Evolutionary conservation across 2,329 filamentous ascomycete genomes (phyloP).

Genomic region (Ambrosiella beaveri): DNA sequence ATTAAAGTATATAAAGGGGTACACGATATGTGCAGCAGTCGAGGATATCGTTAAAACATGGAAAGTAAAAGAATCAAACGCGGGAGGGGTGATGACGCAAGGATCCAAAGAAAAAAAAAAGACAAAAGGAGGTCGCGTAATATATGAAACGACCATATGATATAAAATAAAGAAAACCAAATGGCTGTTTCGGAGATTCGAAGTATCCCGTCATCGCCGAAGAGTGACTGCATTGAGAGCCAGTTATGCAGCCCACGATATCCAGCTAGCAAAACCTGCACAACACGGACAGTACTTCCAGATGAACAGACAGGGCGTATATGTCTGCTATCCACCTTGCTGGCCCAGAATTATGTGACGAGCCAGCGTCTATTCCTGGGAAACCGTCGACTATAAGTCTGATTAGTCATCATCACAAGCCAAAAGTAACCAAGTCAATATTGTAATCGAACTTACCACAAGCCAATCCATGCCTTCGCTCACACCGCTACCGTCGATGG

Average conservation of each 20-base stretch:
- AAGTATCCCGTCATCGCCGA: not conserved
- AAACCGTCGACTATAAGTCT: not conserved
- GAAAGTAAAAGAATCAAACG: not conserved
- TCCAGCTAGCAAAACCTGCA: not conserved
- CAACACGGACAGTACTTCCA: not conserved
- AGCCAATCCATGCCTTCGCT: conserved; percentile 99
- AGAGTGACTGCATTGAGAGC: not conserved
- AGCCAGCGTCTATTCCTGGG: conserved; percentile 5
- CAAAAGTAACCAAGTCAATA: not conserved
- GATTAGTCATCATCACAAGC: not conserved
- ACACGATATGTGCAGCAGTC: not conserved
- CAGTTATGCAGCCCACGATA: not conserved
- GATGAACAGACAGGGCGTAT: conserved; percentile 3
- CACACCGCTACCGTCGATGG: conserved; percentile 86
- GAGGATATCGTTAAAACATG: not conserved
- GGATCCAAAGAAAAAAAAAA: not conserved
- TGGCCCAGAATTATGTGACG: not conserved
- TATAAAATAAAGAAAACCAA: not conserved
- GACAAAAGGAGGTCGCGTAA: not conserved
- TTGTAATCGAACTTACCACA: conserved; percentile 41
- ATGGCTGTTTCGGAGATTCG: not conserved
- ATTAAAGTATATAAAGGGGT: not conserved
- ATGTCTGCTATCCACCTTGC: conserved; percentile 1
- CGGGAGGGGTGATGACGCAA: not conserved
- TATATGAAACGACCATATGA: not conserved